A percentile compares a stretch with the other conserved stretches of the same genome.
phyloP scores from a whole-genome alignment of 305 asterid species.

The Fraxinus baroniana region DNA sequence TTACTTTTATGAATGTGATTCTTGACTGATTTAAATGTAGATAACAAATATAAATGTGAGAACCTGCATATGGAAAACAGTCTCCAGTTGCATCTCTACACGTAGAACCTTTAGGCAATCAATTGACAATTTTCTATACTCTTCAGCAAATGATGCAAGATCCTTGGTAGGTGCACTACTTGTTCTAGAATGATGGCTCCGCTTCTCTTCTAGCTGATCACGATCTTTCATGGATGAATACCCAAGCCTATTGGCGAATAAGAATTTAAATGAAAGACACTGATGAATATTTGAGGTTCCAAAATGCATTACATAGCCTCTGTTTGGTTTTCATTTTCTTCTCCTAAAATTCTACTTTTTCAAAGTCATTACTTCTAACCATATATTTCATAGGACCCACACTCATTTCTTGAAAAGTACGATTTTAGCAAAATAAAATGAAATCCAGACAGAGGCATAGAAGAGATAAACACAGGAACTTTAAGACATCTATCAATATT shows the following conservation, averaged over 20 bases:
- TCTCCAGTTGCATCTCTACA: constrained; percentile 94
- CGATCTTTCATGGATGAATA: constrained; percentile 56
- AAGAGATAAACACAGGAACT: neutral
- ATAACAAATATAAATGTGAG: constrained; percentile 18
- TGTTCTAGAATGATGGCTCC: constrained; percentile 57
- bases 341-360: neutral
- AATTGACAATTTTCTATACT: constrained; percentile 84
- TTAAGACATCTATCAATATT: neutral
- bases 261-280: constrained; percentile 16
- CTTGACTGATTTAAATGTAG: constrained; percentile 11
- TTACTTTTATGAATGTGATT: constrained; percentile 20
- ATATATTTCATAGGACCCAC: neutral
- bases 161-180: constrained; percentile 68
- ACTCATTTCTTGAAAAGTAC: neutral
- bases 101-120: constrained; percentile 99
- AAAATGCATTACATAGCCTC: neutral
- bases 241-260: constrained; percentile 60
- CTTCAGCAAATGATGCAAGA: constrained; percentile 90
- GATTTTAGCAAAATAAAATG: neutral
- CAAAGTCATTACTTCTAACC: neutral
- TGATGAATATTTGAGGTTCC: neutral
- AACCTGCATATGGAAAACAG: constrained; percentile 95
- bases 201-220: constrained; percentile 62
- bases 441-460: neutral
- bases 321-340: neutral